Evolutionary conservation across 208 protist genomes (phyloP).

Genomic region (Crithidia mellificae): DNA sequence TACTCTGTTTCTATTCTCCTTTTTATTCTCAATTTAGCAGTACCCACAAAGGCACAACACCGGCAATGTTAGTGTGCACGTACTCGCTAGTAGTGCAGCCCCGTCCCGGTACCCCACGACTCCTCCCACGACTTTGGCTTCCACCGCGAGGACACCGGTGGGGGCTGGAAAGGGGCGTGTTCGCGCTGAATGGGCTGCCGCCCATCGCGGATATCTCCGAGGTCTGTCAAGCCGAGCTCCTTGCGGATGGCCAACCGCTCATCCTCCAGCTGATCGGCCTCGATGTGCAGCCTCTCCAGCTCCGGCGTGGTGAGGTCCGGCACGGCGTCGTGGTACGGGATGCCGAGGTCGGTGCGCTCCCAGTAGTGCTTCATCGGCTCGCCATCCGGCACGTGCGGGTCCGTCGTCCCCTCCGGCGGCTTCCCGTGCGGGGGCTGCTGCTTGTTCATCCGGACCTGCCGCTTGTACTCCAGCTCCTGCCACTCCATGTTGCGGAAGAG

Average conservation of each 20-base stretch:
- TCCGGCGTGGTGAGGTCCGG: conserved; percentile 84
- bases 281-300: conserved; percentile 81
- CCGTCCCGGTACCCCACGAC: conserved; percentile 79
- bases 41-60: neutral
- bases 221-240: conserved; percentile 83
- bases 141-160: conserved; percentile 83
- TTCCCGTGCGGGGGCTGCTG: conserved; percentile 77
- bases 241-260: conserved; percentile 81
- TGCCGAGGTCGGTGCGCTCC: conserved; percentile 85
- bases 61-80: too few relatives aligned
- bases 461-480: conserved; percentile 90
- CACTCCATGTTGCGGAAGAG: conserved; percentile 90
- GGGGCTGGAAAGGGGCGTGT: conserved; percentile 71
- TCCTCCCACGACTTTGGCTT: conserved; percentile 92
- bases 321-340: conserved; percentile 88
- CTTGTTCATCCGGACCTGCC: conserved; percentile 87
- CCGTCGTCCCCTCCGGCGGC: conserved; percentile 74
- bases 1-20: too few relatives aligned
- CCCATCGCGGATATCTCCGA: conserved; percentile 86
- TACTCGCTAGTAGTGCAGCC: conserved; percentile 35
- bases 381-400: conserved; percentile 71
- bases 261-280: conserved; percentile 84
- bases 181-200: conserved; percentile 67
- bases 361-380: conserved; percentile 87
- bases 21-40: too few relatives aligned